These are phyloP conservation scores for Hanseniaspora gamundiae DNA, from an alignment of 1,139 yeast species.

Conservation along the genomic window DNA sequence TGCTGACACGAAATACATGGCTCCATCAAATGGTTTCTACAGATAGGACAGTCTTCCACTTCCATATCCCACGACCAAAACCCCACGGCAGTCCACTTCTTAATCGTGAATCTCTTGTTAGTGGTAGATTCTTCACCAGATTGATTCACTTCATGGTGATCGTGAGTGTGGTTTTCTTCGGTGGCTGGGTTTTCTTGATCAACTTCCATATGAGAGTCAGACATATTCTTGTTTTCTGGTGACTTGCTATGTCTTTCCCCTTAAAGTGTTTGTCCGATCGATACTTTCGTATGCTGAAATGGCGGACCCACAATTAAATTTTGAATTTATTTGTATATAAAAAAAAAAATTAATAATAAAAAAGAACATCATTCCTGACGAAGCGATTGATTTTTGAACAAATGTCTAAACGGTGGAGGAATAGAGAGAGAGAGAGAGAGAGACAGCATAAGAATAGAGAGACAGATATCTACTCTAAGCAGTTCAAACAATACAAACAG, in stretches of 20 bases:
- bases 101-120: slow-evolving; percentile 54
- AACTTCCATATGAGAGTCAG: neutral
- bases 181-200: neutral
- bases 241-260: neutral
- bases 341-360: too few relatives aligned
- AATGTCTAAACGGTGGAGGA: too few relatives aligned
- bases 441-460: too few relatives aligned
- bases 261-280: neutral
- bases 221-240: neutral
- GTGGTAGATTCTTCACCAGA: slow-evolving; percentile 14
- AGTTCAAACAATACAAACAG: neutral
- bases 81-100: slow-evolving; percentile 97
- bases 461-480: too few relatives aligned
- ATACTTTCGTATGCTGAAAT: neutral
- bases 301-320: too few relatives aligned
- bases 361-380: too few relatives aligned
- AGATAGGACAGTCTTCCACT: slow-evolving; percentile 95
- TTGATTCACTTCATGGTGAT: neutral
- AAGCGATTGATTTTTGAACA: too few relatives aligned
- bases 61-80: slow-evolving; percentile 99
- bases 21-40: slow-evolving; percentile 97
- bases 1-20: slow-evolving; percentile 97
- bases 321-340: too few relatives aligned
- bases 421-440: too few relatives aligned
- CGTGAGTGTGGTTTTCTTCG: neutral